These are phyloP conservation scores for Phytophthora palmivora DNA, from an alignment of 352 stramenopile genomes.

Conservation along the genomic window DNA sequence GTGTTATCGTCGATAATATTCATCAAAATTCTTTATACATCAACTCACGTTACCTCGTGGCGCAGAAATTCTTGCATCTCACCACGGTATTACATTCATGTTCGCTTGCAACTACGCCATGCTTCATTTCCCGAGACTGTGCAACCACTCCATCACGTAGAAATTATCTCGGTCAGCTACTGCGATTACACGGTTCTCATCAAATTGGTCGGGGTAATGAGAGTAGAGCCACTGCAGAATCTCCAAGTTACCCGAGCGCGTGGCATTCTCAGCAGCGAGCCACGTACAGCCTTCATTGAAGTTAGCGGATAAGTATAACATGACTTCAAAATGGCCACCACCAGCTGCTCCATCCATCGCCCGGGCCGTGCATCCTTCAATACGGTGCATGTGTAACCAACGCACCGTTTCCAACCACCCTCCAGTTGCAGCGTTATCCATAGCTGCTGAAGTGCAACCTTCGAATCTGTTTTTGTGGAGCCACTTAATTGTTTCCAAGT, in stretches of 20 bases:
- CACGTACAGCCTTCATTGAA: slow-evolving; percentile 37
- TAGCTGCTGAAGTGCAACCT: too few species aligned
- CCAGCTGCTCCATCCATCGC: slow-evolving; percentile 50
- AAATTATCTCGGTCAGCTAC: slow-evolving; percentile 39
- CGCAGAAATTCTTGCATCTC: slow-evolving; percentile 1
- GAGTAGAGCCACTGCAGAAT: slow-evolving; percentile 39
- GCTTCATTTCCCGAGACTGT: slow-evolving; percentile 30
- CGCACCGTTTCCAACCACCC: too few species aligned
- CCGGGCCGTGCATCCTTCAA: slow-evolving; percentile 27
- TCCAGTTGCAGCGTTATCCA: too few species aligned
- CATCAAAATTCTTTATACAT: slow-evolving; percentile 26
- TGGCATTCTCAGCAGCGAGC: slow-evolving; percentile 35
- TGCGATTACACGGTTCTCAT: slow-evolving; percentile 40
- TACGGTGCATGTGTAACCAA: too few species aligned
- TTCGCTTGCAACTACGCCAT: slow-evolving; percentile 1
- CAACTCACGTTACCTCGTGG: slow-evolving; percentile 15
- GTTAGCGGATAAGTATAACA: slow-evolving; percentile 38
- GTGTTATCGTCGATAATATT: too few species aligned
- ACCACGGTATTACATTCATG: slow-evolving; percentile 9
- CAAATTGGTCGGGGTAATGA: slow-evolving; percentile 36
- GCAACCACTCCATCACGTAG: slow-evolving; percentile 44
- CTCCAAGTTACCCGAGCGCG: slow-evolving; percentile 26
- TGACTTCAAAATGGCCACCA: slow-evolving; percentile 41
- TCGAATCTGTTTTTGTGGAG: slow-evolving; percentile 32
- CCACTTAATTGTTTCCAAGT: slow-evolving; percentile 38